phyloP scores from a whole-genome alignment of 2,329 filamentous ascomycete species.

The Dactylellina parvicollis region DNA sequence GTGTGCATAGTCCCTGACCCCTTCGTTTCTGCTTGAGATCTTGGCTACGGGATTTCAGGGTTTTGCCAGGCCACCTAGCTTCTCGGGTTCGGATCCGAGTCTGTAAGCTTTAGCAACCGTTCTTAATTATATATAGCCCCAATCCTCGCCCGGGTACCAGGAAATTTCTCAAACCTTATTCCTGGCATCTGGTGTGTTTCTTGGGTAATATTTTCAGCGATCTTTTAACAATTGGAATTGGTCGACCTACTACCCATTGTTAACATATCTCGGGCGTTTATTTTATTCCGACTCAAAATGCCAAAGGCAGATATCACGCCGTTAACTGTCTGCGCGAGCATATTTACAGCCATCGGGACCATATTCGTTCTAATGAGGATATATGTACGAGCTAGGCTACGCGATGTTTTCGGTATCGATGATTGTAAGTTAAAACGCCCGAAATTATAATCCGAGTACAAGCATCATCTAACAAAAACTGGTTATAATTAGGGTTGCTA shows the following conservation, averaged over 20 bases:
- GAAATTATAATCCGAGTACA: neutral
- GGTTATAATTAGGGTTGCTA: slow-evolving; percentile 8
- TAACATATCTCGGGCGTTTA: neutral
- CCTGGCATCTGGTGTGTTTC: neutral
- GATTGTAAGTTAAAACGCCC: slow-evolving; percentile 13
- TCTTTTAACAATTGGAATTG: neutral
- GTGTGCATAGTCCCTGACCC: neutral
- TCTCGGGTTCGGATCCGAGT: slow-evolving; percentile 8
- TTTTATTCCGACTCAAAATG: slow-evolving; percentile 2
- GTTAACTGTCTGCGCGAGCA: slow-evolving; percentile 22
- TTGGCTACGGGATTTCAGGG: neutral
- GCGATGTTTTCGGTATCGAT: slow-evolving; percentile 32
- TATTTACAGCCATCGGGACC: slow-evolving; percentile 27
- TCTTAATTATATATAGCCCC: slow-evolving; percentile 7
- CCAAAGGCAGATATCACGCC: slow-evolving; percentile 24
- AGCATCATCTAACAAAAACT: neutral
- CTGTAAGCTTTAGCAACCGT: neutral
- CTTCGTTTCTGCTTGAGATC: neutral
- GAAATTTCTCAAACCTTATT: neutral
- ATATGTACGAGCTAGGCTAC: slow-evolving; percentile 24
- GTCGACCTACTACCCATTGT: neutral
- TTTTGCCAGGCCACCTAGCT: neutral
- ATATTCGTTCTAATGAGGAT: slow-evolving; percentile 31
- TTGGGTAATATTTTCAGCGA: neutral
- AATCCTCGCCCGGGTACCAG: neutral